Evolutionary conservation across 1,284 basidiomycete genomes (phyloP), one percentile per base, ranked within the genome.

Genomic region (Cutaneotrichosporon daszewskae): DNA sequence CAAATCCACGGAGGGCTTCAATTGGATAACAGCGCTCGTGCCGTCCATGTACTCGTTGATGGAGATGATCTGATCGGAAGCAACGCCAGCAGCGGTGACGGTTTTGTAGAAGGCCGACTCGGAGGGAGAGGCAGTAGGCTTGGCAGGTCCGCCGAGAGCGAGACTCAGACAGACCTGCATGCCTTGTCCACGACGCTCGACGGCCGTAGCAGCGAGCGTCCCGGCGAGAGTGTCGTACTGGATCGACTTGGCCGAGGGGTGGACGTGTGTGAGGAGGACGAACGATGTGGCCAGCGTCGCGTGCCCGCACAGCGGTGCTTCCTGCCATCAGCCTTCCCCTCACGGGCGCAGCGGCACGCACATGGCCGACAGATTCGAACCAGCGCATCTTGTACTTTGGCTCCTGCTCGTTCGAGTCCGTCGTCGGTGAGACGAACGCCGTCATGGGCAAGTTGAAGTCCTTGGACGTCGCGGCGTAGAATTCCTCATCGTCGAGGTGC

Each of bases 361-460:
- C 63, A 16, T 57, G 51, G 13, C 45, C 54, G 19, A 37, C 43
- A 8, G 58, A 53, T 1, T 59, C 63, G 32, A 56, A 64, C 62
- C 62, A 66, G 19, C 64, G 51, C 38, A 47, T 43, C 5, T 17
- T 13, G 28, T 48, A 48, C 22, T 5, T 12, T 5, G 19, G 53
- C 47, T 26, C 43, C 54, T 27, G 40, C 2, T 52, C 57, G n/a
- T 51, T 47, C 4, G 23, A 32, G 13, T 44, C 40, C 12, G 32
- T 19, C 4, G 34, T 9, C 13, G 28, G 28, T 2, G 56, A 47
- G 3, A 60, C 34, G 37, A 54, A 63, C 3, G 60, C 62, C 2
- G 64, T 66, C 40, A 62, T 60, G 7, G 62, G 51, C 28, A 51
- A 53, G 13, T 56, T 46, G 34, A 66, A 63, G 41, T 66, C 64